Percentiles rank a stretch among this genome's conserved stretches.
These are phyloP conservation scores for Fraxinus pennsylvanica DNA, from an alignment of 257 asterid genomes.

Conservation along the genomic window DNA sequence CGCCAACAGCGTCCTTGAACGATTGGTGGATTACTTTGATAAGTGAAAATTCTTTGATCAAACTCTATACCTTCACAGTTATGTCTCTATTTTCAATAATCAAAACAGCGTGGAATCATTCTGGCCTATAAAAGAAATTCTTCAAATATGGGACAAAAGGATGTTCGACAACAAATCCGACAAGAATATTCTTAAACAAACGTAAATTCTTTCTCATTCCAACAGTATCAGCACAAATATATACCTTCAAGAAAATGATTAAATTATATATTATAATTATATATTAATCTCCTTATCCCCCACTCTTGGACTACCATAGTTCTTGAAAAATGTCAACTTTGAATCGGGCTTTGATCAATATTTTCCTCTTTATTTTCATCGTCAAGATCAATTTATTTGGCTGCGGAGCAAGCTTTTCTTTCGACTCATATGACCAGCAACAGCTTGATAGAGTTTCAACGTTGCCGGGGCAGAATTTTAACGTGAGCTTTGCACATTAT, in stretches of 20 bases:
- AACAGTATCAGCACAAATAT: background rate
- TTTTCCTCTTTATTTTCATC: slow-evolving; percentile 34
- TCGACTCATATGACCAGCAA: slow-evolving; percentile 46
- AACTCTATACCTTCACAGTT: no score
- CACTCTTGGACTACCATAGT: background rate
- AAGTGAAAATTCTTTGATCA: no score
- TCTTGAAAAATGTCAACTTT: slow-evolving; percentile 50
- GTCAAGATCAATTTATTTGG: slow-evolving; percentile 36
- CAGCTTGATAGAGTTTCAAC: slow-evolving; percentile 48
- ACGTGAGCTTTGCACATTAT: slow-evolving; percentile 71
- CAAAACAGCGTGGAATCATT: no score
- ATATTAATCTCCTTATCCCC: background rate
- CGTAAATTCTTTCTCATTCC: background rate
- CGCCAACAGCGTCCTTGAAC: no score
- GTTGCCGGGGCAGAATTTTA: slow-evolving; percentile 80
- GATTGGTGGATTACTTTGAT: no score
- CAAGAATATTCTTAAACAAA: background rate
- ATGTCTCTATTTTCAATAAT: no score
- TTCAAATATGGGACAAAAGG: no score
- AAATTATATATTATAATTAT: no score
- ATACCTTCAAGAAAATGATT: background rate
- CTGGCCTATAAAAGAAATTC: no score
- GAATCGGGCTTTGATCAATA: slow-evolving; percentile 38
- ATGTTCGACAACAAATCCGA: no score
- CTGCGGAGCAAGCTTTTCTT: slow-evolving; percentile 22